Evolutionary conservation across 257 asterid genomes (phyloP), one percentile per base, ranked within the genome.

Genomic region (Vinca minor): DNA sequence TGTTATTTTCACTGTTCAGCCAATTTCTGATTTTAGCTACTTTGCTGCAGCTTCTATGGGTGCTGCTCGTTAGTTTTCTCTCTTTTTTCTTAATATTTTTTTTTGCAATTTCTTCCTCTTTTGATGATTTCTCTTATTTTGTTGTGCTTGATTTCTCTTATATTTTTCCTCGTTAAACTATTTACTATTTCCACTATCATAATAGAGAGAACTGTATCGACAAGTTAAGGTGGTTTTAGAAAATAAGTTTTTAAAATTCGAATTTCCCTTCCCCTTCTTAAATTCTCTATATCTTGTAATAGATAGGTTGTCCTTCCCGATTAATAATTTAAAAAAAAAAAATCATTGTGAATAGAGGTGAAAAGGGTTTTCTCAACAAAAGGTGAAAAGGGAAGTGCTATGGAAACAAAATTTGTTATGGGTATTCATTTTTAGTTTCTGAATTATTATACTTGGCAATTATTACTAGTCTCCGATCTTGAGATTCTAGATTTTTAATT

Each of bases 41-140:
- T 59, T 82, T 34, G 65, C 73, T 57, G 89, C 88, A 50, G 73
- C 87, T 14, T 65, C 95, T 17, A 71, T 63, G 74, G 95, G 90
- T 54, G 66, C 72, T 76, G 61, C 82, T 14, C 75, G 95, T 87
- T 71, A 60, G 95, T 70, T 58, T 52, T 26, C 28, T 28, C 21
- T 20, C 1, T 29, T 13, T 18, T 14, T 42, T 4, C n/a, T 4
- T n/a, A 2, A 8, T 47, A 0, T 6, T 39, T 64, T 48, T 0
- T 14, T 29, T 9, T 57, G 25, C 4, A 46, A 32, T 64, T 13
- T 41, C 41, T 42, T n/a, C 3, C 28, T 20, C 21, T 18, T 29
- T 21, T 29, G 39, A 55, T 55, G 13, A 29, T 21, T 26, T 36
- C 25, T 3, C 59, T 26, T 28, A 34, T 26, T 52, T 1, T 25